Conservation (phyloP, 1,139 yeast genomes). For the Starmera stellimalicola region DNA sequence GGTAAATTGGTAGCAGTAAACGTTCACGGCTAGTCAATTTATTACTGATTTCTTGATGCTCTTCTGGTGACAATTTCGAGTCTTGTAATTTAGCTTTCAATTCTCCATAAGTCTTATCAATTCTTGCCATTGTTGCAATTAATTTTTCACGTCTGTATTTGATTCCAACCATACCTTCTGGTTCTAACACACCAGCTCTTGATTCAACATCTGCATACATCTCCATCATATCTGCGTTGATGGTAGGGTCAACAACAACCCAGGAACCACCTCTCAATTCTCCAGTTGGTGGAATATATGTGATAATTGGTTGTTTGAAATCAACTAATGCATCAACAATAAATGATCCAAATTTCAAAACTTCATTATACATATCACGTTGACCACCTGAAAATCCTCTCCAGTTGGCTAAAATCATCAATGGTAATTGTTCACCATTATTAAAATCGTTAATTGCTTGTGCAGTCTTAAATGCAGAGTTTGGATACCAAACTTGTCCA, state of each 20-base stretch:
- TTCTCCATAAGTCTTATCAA: slow-evolving; percentile 66
- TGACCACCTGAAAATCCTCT: slow-evolving; percentile 99
- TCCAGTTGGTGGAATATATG: slow-evolving; percentile 95
- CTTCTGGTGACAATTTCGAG: slow-evolving; percentile 48
- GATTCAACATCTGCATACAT: slow-evolving; percentile 96
- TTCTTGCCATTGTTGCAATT: slow-evolving; percentile 79
- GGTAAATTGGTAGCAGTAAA: slow-evolving; percentile 74
- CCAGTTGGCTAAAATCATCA: slow-evolving; percentile 98
- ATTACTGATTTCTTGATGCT: slow-evolving; percentile 53
- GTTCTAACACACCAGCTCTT: slow-evolving; percentile 98
- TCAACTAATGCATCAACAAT: slow-evolving; percentile 96
- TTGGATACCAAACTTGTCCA: slow-evolving; percentile 99
- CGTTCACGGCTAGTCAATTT: slow-evolving; percentile 73
- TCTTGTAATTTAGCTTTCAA: slow-evolving; percentile 52
- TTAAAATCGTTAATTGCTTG: slow-evolving; percentile 97
- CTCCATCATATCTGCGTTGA: slow-evolving; percentile 96
- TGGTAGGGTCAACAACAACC: slow-evolving; percentile 99
- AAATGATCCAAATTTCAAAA: slow-evolving; percentile 89
- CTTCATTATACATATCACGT: slow-evolving; percentile 98
- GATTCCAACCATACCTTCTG: slow-evolving; percentile 98
- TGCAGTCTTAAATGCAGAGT: slow-evolving; percentile 97
- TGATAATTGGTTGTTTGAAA: slow-evolving; percentile 92
- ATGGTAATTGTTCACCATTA: slow-evolving; percentile 93
- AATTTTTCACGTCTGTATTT: slow-evolving; percentile 92
- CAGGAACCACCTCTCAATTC: slow-evolving; percentile 99